Conservation (phyloP, 2,329 filamentous ascomycete species). For the Sarocladium kiliense region DNA sequence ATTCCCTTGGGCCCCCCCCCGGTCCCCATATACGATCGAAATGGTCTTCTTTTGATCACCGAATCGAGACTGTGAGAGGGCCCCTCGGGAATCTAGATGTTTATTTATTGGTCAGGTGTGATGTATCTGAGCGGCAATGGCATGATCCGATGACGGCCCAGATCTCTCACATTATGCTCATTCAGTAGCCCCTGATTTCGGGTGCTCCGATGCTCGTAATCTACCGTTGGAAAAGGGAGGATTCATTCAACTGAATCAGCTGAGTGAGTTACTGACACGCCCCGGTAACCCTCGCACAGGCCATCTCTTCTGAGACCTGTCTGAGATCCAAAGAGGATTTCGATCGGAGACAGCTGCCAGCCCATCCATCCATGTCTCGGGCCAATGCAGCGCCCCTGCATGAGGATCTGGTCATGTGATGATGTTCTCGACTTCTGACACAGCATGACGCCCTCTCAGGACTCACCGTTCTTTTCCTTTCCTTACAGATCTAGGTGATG, state of each 20-base stretch:
- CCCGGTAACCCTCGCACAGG: too few species aligned
- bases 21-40: too few species aligned
- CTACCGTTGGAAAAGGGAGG: too few species aligned
- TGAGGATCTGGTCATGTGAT: neutral
- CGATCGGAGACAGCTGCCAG: neutral
- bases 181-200: too few species aligned
- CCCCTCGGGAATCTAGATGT: too few species aligned
- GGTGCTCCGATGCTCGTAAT: too few species aligned
- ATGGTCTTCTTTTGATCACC: neutral
- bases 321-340: neutral
- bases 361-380: conserved; percentile 1
- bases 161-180: too few species aligned
- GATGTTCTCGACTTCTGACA: neutral
- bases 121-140: too few species aligned
- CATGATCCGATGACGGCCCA: too few species aligned
- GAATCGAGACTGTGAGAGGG: too few species aligned
- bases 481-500: neutral
- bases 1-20: neutral
- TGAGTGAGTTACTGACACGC: neutral
- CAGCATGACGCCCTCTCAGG: neutral
- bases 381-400: neutral
- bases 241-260: too few species aligned
- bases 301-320: neutral
- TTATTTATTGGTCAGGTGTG: too few species aligned
- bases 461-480: neutral